Base-by-base conservation (phyloP, 768 basidiomycete genomes). In the Leucogyrophana mollusca region DNA sequence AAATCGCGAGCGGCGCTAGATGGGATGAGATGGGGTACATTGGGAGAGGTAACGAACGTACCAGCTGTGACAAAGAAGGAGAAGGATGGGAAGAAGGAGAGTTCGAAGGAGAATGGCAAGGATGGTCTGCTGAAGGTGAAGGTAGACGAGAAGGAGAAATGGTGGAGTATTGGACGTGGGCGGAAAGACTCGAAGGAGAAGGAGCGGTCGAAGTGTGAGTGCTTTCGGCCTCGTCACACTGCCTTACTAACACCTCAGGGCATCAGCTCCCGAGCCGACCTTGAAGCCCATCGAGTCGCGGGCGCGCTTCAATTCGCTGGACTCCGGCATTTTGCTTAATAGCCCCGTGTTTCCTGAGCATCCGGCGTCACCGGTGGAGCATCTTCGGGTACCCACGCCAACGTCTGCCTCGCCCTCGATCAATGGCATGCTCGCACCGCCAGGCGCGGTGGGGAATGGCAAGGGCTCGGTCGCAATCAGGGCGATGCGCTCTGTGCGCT, bases 81-180 rank as follows among this genome's bases (percentile, higher is more conserved):
- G 51, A 62, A 64, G 63, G 59, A 75, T 68, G 59, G 64, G 55
- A 54, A 69, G 37, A 66, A 65, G 48, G 72, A 69, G 55, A 45
- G 47, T 30, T 30, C 27, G 27, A 30, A 30, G 27, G 27, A 30
- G 27, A 54, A n/a, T 46, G 36, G 50, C 46, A 56, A 56, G 59
- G 51, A 51, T 40, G 50, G 54, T 16, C 35, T 60, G 48, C 57
- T 68, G 46, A 72, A 71, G 56, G 51, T 70, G 45, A 78, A 74
- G 62, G 60, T 49, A 21, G 74, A 75, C 35, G 71, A 74, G 50
- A 79, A 73, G 56, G 73, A 76, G 57, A 86, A 82, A 62, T 91
- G 88, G 87, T 91, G 88, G 90, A 90, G 78, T 51, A 82, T 91
- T 48, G 82, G 86, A 5, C 69, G 86, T 11, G 85, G 85, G 9